Conservation (phyloP, 139 green algal genomes). For the Yamagishiella unicocca region DNA sequence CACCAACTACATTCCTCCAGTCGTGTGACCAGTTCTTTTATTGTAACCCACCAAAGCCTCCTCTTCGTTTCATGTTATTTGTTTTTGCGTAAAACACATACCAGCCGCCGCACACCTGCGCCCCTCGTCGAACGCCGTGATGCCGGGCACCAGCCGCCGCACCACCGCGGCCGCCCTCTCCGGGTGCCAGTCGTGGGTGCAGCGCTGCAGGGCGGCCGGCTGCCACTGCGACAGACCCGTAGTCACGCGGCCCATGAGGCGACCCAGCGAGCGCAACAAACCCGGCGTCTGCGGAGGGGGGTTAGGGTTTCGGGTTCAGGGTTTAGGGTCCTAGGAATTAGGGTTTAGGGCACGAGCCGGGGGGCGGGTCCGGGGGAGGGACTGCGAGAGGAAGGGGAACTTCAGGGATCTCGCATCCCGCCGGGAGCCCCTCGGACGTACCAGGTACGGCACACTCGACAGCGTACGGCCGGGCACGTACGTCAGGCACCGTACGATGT, state of each 20-base stretch:
- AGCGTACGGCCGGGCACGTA: conserved; percentile 25
- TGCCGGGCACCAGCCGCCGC: conserved; percentile 13
- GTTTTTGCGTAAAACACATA: background rate
- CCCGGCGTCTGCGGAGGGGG: background rate
- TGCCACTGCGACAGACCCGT: background rate
- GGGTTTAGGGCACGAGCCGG: background rate
- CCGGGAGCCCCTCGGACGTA: background rate
- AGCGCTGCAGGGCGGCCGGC: conserved; percentile 17
- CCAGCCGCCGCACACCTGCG: background rate
- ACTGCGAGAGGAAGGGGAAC: background rate
- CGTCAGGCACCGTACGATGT: conserved; percentile 28
- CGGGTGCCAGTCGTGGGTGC: conserved; percentile 23
- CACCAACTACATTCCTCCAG: no score
- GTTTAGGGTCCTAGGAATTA: no score
- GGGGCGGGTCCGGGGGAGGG: background rate
- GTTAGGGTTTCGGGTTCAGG: no score
- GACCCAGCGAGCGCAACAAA: background rate
- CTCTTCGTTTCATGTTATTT: background rate
- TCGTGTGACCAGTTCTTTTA: background rate
- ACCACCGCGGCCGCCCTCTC: background rate
- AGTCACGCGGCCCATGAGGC: background rate
- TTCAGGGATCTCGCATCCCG: background rate
- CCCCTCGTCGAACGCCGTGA: background rate
- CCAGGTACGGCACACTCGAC: background rate
- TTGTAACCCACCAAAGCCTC: no score